Base-by-base conservation (phyloP, 75 land plant genomes). In the Azolla pinnata region DNA sequence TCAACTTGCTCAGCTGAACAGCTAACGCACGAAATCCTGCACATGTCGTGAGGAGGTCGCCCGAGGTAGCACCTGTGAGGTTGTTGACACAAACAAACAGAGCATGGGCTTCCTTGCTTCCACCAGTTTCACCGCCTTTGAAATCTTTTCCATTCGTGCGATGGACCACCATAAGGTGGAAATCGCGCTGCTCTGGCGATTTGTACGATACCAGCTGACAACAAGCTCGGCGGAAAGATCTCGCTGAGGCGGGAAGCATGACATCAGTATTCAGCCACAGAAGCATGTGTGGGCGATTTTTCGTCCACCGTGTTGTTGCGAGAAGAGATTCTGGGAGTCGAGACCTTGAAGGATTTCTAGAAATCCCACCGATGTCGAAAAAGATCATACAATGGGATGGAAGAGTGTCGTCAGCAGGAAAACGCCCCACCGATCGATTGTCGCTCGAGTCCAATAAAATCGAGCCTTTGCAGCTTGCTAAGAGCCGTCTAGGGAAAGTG, bases 31-130 rank as follows among this genome's bases (percentile, higher is more conserved):
- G 61, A 49, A 34, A 59, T 51, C 21, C 44, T 65, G 21, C 57
- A 42, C n/a, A n/a, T n/a, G n/a, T n/a, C n/a, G n/a, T n/a, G n/a
- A n/a, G n/a, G 58, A 71, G 31, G 31, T 40, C 68, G 33, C 30
- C 59, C 12, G 88, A 82, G 42, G 82, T 85, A 16, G 60, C 63
- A 20, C 82, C 88, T 52, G 76, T 55, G 4, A 81, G 42, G 17
- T 57, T 61, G 54, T 83, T 81, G 16, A 59, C 70, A 17, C 67
- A 70, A 44, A 81, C 44, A 28, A 59, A 67, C 47, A 75, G 44
- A 65, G 23, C 24, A 81, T 54, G n/a, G 65, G 61, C 21, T 57
- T 52, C 59, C 16, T 60, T 49, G 55, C 73, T 78, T 19, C 54
- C 60, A n/a, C 65, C 29, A 32, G 59, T 72, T 33, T 54, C 57